Percentiles rank a stretch among this genome's conserved stretches.
phyloP scores from a whole-genome alignment of 2,329 filamentous ascomycete genomes.

The Hypoxylon sp. region DNA sequence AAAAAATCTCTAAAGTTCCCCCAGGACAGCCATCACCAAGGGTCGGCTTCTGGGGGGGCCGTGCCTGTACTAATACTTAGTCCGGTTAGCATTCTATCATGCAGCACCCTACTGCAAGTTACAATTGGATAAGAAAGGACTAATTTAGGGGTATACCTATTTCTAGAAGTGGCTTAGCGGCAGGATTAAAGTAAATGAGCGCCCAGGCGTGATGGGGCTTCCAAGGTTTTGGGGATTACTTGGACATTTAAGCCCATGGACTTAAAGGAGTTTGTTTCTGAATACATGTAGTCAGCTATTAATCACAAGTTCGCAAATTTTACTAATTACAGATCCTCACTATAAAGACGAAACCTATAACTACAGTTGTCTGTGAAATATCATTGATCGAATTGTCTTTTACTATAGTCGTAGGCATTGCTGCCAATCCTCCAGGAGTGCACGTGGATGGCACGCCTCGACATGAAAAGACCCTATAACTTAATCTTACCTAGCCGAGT shows the following conservation, averaged over 20 bases:
- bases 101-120: slow-evolving; percentile 32
- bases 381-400: background rate
- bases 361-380: background rate
- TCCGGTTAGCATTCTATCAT: slow-evolving; percentile 25
- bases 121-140: slow-evolving; percentile 32
- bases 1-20: slow-evolving; percentile 34
- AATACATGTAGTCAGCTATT: background rate
- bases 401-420: background rate
- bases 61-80: slow-evolving; percentile 33
- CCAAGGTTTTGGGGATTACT: slow-evolving; percentile 19
- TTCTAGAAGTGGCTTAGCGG: slow-evolving; percentile 27
- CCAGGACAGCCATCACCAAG: slow-evolving; percentile 29
- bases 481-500: slow-evolving; percentile 1
- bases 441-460: background rate
- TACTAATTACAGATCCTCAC: too few species aligned
- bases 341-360: too few species aligned
- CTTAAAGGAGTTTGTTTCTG: slow-evolving; percentile 16
- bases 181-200: slow-evolving; percentile 36
- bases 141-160: slow-evolving; percentile 34
- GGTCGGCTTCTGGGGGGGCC: slow-evolving; percentile 37
- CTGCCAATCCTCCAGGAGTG: slow-evolving; percentile 6
- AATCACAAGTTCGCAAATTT: background rate
- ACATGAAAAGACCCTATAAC: background rate
- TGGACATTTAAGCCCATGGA: background rate
- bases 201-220: background rate